Conservation (phyloP, 73 alveolate genomes). For the Paramecium pentaurelia region DNA sequence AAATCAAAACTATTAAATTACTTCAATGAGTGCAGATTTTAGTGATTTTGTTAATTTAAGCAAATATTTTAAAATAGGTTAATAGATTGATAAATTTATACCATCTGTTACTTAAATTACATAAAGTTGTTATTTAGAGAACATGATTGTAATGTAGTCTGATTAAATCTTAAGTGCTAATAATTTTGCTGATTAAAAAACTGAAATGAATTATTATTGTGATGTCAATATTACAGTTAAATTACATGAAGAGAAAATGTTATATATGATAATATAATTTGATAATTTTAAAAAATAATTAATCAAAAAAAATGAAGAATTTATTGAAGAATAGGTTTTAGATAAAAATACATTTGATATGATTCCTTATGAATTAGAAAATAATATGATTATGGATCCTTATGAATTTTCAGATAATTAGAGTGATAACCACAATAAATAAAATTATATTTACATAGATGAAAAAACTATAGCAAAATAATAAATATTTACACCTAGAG, state of each 20-base stretch:
- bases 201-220: conserved; percentile 1
- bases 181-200: neutral
- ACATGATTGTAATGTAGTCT: neutral
- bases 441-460: neutral
- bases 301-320: neutral
- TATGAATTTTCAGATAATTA: neutral
- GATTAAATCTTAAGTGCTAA: neutral
- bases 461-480: neutral
- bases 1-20: neutral
- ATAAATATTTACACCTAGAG: neutral
- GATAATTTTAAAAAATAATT: neutral
- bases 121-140: neutral
- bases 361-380: neutral
- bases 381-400: neutral
- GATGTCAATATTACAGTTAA: neutral
- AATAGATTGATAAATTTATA: neutral
- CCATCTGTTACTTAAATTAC: neutral
- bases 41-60: neutral
- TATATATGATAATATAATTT: neutral
- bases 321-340: neutral
- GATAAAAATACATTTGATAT: neutral
- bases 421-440: neutral
- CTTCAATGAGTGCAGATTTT: neutral
- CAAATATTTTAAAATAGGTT: neutral
- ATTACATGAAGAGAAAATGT: neutral